These are phyloP conservation scores for Penicillium crystallinum DNA, from an alignment of 495 filamentous ascomycete species.

Conservation along the genomic window DNA sequence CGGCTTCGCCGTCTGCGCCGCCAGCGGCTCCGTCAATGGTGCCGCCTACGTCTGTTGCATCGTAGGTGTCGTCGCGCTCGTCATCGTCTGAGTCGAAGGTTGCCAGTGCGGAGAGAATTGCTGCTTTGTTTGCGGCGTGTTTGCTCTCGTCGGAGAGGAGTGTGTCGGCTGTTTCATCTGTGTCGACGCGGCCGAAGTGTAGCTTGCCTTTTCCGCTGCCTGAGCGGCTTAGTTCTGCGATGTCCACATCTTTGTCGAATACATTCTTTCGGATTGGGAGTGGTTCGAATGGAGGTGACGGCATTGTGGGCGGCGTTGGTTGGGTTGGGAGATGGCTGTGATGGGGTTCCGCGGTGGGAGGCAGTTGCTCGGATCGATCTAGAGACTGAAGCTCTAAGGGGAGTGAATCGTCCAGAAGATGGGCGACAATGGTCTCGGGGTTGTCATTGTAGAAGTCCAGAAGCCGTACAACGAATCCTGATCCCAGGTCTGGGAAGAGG, in stretches of 20 bases:
- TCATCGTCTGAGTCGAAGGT: constrained; percentile 93
- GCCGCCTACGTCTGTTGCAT: constrained; percentile 83
- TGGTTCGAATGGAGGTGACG: constrained; percentile 21
- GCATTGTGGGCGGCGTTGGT: constrained; percentile 33
- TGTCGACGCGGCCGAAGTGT: constrained; percentile 69
- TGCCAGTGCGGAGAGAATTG: constrained; percentile 85
- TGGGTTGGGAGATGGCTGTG: constrained; percentile 25
- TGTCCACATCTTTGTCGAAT: constrained; percentile 69
- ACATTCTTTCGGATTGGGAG: constrained; percentile 53
- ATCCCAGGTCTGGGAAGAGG: constrained; percentile 84
- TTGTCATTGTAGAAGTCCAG: constrained; percentile 74
- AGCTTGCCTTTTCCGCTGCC: constrained; percentile 50
- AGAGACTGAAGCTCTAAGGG: constrained; percentile 46
- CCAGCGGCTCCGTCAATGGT: constrained; percentile 59
- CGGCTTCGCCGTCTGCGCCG: constrained; percentile 38
- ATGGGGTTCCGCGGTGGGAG: constrained; percentile 14
- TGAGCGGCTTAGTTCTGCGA: constrained; percentile 60
- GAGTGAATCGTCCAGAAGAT: constrained; percentile 78
- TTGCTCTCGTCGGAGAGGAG: constrained; percentile 49
- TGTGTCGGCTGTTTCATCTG: constrained; percentile 57
- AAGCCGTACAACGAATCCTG: constrained; percentile 72
- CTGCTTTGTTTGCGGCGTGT: constrained; percentile 67
- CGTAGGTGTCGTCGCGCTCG: constrained; percentile 96
- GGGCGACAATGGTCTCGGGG: constrained; percentile 73
- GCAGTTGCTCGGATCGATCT: constrained; percentile 38